Conservation (phyloP, 345 rosid genomes). For the Raphanus raphanistrum region DNA sequence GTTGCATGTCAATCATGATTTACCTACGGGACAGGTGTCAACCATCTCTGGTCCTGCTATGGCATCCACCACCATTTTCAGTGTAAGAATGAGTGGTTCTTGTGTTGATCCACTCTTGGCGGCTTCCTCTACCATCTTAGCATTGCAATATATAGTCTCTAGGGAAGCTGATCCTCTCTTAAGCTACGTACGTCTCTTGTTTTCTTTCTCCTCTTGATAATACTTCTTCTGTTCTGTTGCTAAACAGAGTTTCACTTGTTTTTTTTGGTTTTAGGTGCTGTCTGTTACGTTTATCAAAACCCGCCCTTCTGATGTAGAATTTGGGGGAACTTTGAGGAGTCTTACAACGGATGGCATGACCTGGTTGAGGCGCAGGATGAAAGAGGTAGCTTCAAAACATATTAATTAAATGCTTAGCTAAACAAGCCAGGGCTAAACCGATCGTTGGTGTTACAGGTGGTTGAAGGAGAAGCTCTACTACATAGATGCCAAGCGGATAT, state of each 20-base stretch:
- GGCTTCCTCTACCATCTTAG: slow-evolving; percentile 65
- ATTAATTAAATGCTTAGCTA: not conserved
- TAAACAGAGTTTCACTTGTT: not conserved
- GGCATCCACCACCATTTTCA: slow-evolving; percentile 58
- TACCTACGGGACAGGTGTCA: slow-evolving; percentile 59
- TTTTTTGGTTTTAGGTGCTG: slow-evolving; percentile 57
- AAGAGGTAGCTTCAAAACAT: slow-evolving; percentile 52
- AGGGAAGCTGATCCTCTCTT: slow-evolving; percentile 80
- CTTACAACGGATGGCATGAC: slow-evolving; percentile 71
- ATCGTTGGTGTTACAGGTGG: slow-evolving; percentile 49
- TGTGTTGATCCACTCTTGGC: slow-evolving; percentile 69
- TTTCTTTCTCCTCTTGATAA: not conserved
- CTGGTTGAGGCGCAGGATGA: slow-evolving; percentile 59
- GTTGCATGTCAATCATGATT: slow-evolving; percentile 50
- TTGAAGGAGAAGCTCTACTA: slow-evolving; percentile 63
- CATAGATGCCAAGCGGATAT: slow-evolving; percentile 64
- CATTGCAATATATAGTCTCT: slow-evolving; percentile 75
- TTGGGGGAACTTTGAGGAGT: slow-evolving; percentile 89
- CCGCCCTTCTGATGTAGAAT: slow-evolving; percentile 63
- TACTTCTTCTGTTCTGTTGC: too few species aligned
- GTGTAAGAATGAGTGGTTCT: slow-evolving; percentile 60
- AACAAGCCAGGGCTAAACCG: not conserved
- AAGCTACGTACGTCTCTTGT: slow-evolving; percentile 48
- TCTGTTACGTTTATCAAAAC: slow-evolving; percentile 71
- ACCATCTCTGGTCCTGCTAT: slow-evolving; percentile 58